Evolutionary conservation across 2,329 filamentous ascomycete genomes (phyloP), one percentile per base, ranked within the genome.

Genomic region (Chrysoporthe austroafricana): DNA sequence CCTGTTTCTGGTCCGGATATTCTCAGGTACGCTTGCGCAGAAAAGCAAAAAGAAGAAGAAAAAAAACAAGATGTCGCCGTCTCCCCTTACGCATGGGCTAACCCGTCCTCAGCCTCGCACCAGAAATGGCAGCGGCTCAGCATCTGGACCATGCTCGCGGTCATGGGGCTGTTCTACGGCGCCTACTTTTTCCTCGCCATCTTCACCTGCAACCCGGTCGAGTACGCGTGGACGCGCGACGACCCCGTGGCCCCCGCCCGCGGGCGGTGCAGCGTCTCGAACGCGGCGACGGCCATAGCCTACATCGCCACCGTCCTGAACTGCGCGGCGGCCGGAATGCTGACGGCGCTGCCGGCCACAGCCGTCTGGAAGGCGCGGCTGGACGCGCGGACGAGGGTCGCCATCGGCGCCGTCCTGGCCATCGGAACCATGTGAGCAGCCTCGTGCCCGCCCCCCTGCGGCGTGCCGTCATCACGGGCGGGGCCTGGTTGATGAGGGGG

Each of bases 311-410:
- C 79, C 1, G 77, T 77, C 8, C 74, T 81, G 64, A 79, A 77
- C 44, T 79, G 78, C 64, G 69, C 72, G 59, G 76, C 76, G 4
- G 80, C 82, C 64, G 82, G 80, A 79, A 77, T 74, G 9, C 76
- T 80, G 42, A 79, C 75, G 48, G 75, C 80, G 8, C 72, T 82
- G 1, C 80, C 80, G 0, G 75, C 80, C n/a, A 77, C 79, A 59
- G 65, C 82, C 2, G 77, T 82, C 9, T 81, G 78, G 77, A 76
- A 78, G 34, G 68, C 81, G 5, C 76, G 80, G 62, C 80, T 82
- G 76, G 80, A 78, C 61, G 26, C 72, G 59, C 0, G 76, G 59
- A 78, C 78, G 5, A 81, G 80, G 67, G 63, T 81, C 14, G 77
- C 77, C 0, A 78, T 82, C 2, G 68, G 74, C 21, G 66, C 69